phyloP scores from a whole-genome alignment of 179 eudicot species.

The Beta corolliflora region DNA sequence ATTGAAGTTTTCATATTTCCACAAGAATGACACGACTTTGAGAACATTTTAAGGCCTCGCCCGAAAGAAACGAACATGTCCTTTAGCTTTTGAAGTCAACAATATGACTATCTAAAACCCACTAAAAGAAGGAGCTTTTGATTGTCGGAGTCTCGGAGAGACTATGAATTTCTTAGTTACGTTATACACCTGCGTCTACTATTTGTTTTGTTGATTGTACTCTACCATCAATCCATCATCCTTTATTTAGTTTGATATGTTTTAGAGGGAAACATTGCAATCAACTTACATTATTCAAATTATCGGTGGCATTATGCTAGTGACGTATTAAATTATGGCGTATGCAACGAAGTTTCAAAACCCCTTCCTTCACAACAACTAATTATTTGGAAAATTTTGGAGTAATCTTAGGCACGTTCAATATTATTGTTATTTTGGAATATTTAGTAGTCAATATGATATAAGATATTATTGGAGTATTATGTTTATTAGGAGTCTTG shows the following conservation, averaged over 20 bases:
- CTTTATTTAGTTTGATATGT: no score
- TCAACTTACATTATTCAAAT: neutral
- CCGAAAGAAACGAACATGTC: neutral
- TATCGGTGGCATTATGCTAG: neutral
- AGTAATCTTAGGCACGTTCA: no score
- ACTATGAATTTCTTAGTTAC: neutral
- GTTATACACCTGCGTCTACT: neutral
- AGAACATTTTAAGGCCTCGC: neutral
- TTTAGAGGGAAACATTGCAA: neutral
- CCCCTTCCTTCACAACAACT: neutral
- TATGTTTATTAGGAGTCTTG: no score
- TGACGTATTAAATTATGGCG: neutral
- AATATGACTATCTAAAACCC: neutral
- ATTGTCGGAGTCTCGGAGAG: neutral
- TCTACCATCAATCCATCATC: neutral
- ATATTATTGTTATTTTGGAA: no score
- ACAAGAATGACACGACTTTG: constrained; percentile 3
- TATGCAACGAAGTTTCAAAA: neutral
- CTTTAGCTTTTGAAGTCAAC: neutral
- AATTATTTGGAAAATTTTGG: neutral
- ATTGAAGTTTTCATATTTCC: constrained; percentile 5
- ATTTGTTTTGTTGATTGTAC: neutral
- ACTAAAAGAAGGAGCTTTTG: neutral
- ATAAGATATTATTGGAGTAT: no score
- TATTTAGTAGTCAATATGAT: no score